Evolutionary conservation across 768 basidiomycete genomes (phyloP), one percentile per base, ranked within the genome.

Genomic region (Punctularia strigosozonata): DNA sequence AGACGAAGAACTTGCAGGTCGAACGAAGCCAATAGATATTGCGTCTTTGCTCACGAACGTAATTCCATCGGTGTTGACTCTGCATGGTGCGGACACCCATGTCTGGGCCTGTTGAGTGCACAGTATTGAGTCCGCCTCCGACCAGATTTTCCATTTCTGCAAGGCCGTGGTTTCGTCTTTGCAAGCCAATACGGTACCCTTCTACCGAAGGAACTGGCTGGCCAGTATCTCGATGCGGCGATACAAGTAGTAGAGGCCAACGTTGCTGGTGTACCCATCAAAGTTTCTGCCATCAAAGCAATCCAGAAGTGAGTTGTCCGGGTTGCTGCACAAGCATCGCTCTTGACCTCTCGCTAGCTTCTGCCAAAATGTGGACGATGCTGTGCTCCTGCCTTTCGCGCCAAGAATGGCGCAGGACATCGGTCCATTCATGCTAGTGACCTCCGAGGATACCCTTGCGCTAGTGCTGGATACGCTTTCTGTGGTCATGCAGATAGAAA

Each of bases 101-200:
- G 13, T 28, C 38, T n/a, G 31, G 32, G 1, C 21, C 19, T 31
- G 37, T 36, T 8, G 22, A 5, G 7, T 31, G n/a, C 18, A 21
- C 17, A n/a, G n/a, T 40, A n/a, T 28, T 34, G 22, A 17, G 32
- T 24, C n/a, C n/a, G n/a, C n/a, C n/a, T n/a, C 41, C 39, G 4
- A 14, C 4, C 48, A 94, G 92, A 88, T 18, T 71, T 69, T 40
- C 90, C 90, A 0, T 99, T 97, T 73, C 59, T 99, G 21, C 94
- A 97, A 60, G 95, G 94, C 8, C 73, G 95, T 43, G 86, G 79
- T 0, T 95, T 97, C 43, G 87, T 98, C 32, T 92, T 97, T 48
- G 89, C 91, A 3, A 90, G 88, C 51, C 82, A 90, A 51, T 97
- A 77, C 52, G 71, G 85, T 1, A 74, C 76, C 46, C 59, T 82